Base-by-base conservation (phyloP, 257 asterid genomes). In the Solanum piurae region DNA sequence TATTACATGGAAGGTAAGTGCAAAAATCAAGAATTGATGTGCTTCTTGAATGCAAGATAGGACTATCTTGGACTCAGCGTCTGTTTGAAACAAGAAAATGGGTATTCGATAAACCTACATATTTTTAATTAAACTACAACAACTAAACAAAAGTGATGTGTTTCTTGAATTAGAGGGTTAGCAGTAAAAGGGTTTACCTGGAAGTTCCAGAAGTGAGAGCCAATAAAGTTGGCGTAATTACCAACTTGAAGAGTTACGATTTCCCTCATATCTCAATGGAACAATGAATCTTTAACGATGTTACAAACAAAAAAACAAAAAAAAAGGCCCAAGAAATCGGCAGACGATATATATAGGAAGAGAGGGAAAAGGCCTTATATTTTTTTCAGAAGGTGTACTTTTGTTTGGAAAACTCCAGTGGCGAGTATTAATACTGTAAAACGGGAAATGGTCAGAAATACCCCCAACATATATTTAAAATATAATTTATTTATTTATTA, bases 181-280 rank as follows among this genome's bases (percentile, higher is more conserved):
- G 60, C 25, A 64, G 37, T 40, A 36, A 25, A 40, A 38, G 12
- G 18, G 6, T 42, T 6, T 75, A 95, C 98, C 98, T 95, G 99
- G 90, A 97, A 95, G 89, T 97, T 97, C 99, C 98, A 97, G 92
- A 97, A 95, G 91, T 97, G 99, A 86, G 99, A 95, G 88, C 98
- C 99, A 44, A 94, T 91, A 86, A 93, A 95, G 90, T 95, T 97
- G 8, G 98, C 98, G 75, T 91, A 95, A 90, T 89, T 88, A 58
- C 99, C 98, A 55, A 93, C 90, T 91, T 95, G 98, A 85, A 97
- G 88, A 7, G 98, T 94, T 34, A 95, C 94, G 16, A 93, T 89
- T 91, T 97, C 99, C 91, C 88, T 94, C 99, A 95, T 95, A 14
- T 5, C 25, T 46, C 8, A 49, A 86, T 37, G 52, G 44, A 80